These are phyloP conservation scores for Cymodocea nodosa DNA, from an alignment of 116 monocot genomes.

Conservation along the genomic window DNA sequence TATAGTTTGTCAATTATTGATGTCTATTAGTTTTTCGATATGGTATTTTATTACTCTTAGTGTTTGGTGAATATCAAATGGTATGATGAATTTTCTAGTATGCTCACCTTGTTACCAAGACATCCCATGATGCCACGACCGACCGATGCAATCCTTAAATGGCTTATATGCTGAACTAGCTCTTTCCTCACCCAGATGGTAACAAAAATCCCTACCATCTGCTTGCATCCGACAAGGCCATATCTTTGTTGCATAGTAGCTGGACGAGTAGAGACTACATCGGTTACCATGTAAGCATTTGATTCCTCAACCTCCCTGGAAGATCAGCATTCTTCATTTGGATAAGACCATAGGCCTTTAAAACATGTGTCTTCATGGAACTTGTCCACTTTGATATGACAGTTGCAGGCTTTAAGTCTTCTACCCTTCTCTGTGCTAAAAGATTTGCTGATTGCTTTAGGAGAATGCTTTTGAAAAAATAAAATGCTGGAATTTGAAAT, in stretches of 20 bases:
- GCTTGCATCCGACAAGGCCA: constrained; percentile 51
- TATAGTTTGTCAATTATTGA: too few species aligned
- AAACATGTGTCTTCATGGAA: constrained; percentile 48
- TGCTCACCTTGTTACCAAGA: constrained; percentile 77
- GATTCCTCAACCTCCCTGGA: constrained; percentile 36
- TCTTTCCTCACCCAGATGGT: constrained; percentile 70
- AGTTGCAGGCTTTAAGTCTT: constrained; percentile 54
- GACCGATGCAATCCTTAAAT: constrained; percentile 55
- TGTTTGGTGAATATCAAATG: not conserved
- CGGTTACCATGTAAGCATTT: constrained; percentile 4
- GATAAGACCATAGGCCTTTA: constrained; percentile 23
- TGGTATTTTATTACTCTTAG: too few species aligned
- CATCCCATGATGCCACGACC: constrained; percentile 75
- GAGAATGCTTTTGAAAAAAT: constrained; percentile 57
- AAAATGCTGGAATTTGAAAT: constrained; percentile 2
- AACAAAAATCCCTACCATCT: constrained; percentile 94
- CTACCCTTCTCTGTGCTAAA: constrained; percentile 34
- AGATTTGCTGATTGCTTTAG: constrained; percentile 44
- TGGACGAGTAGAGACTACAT: not conserved
- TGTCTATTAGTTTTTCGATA: too few species aligned
- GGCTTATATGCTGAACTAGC: constrained; percentile 56
- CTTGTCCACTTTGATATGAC: constrained; percentile 33
- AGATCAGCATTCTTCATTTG: constrained; percentile 18
- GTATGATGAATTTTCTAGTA: not conserved
- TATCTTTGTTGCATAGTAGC: constrained; percentile 30